Evolutionary conservation across 305 asterid genomes (phyloP).

Genomic region (Salvia sclarea): DNA sequence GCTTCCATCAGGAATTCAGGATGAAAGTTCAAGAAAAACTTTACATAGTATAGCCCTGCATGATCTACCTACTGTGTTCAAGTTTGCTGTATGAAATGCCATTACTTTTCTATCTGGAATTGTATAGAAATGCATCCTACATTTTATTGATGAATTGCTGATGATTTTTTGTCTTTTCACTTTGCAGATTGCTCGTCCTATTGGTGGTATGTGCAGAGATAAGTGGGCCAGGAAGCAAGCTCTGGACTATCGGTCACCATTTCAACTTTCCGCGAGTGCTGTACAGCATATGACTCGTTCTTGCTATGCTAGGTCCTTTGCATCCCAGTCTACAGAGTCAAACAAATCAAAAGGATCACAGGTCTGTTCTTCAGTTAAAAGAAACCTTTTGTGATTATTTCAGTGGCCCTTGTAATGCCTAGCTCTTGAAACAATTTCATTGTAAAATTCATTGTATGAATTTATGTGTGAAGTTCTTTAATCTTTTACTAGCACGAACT

Average conservation of each 20-base stretch:
- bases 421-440: not conserved
- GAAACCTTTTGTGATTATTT: not conserved
- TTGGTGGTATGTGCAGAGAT: conserved; percentile 56
- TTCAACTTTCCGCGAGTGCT: conserved; percentile 44
- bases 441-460: not conserved
- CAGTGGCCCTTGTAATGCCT: not conserved
- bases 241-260: conserved; percentile 39
- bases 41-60: not conserved
- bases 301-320: conserved; percentile 56
- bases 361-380: conserved; percentile 41
- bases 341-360: conserved; percentile 49
- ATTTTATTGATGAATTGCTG: conserved; percentile 13
- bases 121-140: not conserved
- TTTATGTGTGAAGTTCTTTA: not conserved
- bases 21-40: not conserved
- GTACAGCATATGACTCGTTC: conserved; percentile 35
- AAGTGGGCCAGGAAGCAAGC: conserved; percentile 39
- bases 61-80: not conserved
- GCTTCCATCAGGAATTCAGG: not conserved
- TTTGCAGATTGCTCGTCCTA: conserved; percentile 58
- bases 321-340: conserved; percentile 63
- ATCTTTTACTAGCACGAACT: not conserved
- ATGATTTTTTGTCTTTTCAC: conserved; percentile 25
- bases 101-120: not conserved
- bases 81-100: not conserved